Percentiles rank a stretch among this genome's conserved stretches.
phyloP scores from a whole-genome alignment of 2,329 filamentous ascomycete species.

The Colletotrichum destructivum region DNA sequence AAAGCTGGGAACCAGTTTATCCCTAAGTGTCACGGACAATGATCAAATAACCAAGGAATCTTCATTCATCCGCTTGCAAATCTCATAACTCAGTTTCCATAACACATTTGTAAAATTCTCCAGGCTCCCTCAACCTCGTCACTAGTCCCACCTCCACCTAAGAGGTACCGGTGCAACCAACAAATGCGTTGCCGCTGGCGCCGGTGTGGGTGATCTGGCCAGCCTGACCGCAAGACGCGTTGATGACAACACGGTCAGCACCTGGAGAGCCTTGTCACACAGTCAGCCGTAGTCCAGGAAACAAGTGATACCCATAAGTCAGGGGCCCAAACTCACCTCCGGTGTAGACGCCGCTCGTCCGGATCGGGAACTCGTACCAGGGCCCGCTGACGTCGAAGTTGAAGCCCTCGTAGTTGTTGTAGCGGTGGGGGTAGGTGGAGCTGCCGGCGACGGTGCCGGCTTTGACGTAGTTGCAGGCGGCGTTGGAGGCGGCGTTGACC shows the following conservation, averaged over 20 bases:
- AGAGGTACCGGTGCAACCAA: slow-evolving; percentile 55
- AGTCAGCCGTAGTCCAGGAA: not conserved
- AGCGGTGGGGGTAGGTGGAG: slow-evolving; percentile 69
- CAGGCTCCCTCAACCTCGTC: not conserved
- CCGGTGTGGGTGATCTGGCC: slow-evolving; percentile 82
- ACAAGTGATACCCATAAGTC: not conserved
- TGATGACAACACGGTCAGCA: slow-evolving; percentile 78
- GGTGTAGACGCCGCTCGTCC: slow-evolving; percentile 68
- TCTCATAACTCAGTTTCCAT: not conserved
- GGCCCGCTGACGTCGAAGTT: slow-evolving; percentile 69
- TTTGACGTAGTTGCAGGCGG: slow-evolving; percentile 67
- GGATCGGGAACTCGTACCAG: slow-evolving; percentile 76
- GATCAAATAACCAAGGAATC: not conserved
- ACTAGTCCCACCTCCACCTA: not conserved
- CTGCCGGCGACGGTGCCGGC: slow-evolving; percentile 55
- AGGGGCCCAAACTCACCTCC: slow-evolving; percentile 61
- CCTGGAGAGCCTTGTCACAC: slow-evolving; percentile 70
- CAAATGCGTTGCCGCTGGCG: slow-evolving; percentile 77
- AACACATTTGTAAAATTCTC: not conserved
- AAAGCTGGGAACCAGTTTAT: too few relatives aligned
- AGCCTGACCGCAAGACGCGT: slow-evolving; percentile 68
- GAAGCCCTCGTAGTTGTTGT: slow-evolving; percentile 77
- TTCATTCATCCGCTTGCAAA: not conserved
- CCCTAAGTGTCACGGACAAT: too few relatives aligned
- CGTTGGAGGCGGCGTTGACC: slow-evolving; percentile 64